Conservation (phyloP, 2,329 filamentous ascomycete genomes). For the Xylaria sp. region DNA sequence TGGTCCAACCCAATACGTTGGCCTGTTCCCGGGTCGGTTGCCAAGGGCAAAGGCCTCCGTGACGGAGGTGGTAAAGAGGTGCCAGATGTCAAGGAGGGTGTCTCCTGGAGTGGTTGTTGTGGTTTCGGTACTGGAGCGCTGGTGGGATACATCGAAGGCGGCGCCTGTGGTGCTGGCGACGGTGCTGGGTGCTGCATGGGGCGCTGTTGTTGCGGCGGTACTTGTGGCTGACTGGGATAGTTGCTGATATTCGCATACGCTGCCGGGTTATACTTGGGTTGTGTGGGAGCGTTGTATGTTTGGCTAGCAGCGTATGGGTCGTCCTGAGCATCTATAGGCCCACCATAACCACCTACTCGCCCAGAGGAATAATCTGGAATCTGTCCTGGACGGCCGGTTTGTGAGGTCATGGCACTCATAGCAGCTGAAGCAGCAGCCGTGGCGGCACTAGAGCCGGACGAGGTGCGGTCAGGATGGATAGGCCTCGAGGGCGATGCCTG, state of each 20-base stretch:
- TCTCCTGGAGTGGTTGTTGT: slow-evolving; percentile 43
- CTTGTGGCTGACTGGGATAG: slow-evolving; percentile 48
- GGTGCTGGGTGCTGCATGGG: slow-evolving; percentile 40
- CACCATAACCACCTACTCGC: slow-evolving; percentile 38
- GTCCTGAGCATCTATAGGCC: slow-evolving; percentile 33
- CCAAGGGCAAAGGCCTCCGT: slow-evolving; percentile 68
- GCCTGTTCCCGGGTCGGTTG: slow-evolving; percentile 72
- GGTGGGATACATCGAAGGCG: slow-evolving; percentile 39
- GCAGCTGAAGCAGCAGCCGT: slow-evolving; percentile 61
- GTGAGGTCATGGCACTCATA: slow-evolving; percentile 54
- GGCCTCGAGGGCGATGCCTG: slow-evolving; percentile 56
- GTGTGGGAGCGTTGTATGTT: slow-evolving; percentile 40
- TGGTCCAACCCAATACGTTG: slow-evolving; percentile 93
- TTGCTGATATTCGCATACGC: slow-evolving; percentile 69
- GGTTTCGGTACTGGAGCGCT: slow-evolving; percentile 42
- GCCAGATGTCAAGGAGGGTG: slow-evolving; percentile 39
- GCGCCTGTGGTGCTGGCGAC: slow-evolving; percentile 32
- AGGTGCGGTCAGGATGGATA: slow-evolving; percentile 55
- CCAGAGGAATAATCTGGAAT: slow-evolving; percentile 39
- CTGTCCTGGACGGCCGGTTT: slow-evolving; percentile 33
- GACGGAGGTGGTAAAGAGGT: slow-evolving; percentile 41
- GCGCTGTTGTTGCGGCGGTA: slow-evolving; percentile 44
- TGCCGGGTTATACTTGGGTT: slow-evolving; percentile 75
- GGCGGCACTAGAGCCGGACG: slow-evolving; percentile 55
- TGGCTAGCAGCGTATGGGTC: slow-evolving; percentile 34